phyloP scores from a whole-genome alignment of 2,329 filamentous ascomycete genomes.

The Didymella sp. region DNA sequence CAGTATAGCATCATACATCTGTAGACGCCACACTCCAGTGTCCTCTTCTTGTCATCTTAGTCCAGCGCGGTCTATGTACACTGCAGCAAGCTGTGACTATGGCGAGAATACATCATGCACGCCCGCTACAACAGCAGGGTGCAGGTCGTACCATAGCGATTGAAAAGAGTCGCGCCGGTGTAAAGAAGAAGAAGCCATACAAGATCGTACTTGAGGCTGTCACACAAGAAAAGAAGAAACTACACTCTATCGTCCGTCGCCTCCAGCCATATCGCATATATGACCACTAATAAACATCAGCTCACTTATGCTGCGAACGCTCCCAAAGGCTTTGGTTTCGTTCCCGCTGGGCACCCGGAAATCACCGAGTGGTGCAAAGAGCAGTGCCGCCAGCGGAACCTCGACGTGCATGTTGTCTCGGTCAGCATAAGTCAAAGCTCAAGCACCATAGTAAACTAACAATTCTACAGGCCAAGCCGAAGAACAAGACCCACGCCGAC shows the following conservation, averaged over 20 bases:
- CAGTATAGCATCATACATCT: conserved; percentile 11
- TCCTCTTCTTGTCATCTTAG: conserved; percentile 6
- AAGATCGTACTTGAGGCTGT: conserved; percentile 66
- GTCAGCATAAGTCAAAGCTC: conserved; percentile 53
- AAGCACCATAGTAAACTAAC: conserved; percentile 9
- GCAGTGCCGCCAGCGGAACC: conserved; percentile 61
- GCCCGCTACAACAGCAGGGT: conserved; percentile 30
- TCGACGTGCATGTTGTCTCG: conserved; percentile 65
- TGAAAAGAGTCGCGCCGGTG: conserved; percentile 33
- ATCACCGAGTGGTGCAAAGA: conserved; percentile 66
- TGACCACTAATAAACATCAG: conserved; percentile 52
- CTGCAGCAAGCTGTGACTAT: conserved; percentile 24
- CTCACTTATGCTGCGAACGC: conserved; percentile 62
- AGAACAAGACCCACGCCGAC: conserved; percentile 59
- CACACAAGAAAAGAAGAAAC: conserved; percentile 66
- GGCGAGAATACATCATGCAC: conserved; percentile 38
- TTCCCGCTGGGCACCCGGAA: conserved; percentile 66
- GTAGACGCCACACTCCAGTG: conserved; percentile 14
- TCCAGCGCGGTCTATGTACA: conserved; percentile 24
- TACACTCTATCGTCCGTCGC: conserved; percentile 57
- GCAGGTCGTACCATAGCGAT: conserved; percentile 25
- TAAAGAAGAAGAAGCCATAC: conserved; percentile 56
- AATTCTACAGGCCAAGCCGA: conserved; percentile 43
- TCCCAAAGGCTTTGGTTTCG: conserved; percentile 66
- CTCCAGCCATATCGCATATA: conserved; percentile 11